phyloP scores from a whole-genome alignment of 768 basidiomycete genomes.

The Xerocomus potaroensis region DNA sequence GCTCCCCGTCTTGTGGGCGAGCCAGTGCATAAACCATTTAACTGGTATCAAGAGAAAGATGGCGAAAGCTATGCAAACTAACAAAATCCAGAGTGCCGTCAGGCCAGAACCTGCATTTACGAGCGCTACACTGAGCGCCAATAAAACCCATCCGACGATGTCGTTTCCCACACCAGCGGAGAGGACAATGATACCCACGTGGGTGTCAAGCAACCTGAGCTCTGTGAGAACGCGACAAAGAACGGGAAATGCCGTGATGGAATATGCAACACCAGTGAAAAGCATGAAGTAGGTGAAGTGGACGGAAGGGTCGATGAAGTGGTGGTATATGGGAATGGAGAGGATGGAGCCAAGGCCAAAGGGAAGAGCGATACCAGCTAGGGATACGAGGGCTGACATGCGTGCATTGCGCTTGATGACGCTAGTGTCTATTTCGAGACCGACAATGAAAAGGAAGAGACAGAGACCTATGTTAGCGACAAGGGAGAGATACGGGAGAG shows the following conservation, averaged over 20 bases:
- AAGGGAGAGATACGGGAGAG: slow-evolving; percentile 75
- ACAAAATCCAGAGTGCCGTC: slow-evolving; percentile 80
- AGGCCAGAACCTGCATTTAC: slow-evolving; percentile 84
- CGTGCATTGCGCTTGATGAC: slow-evolving; percentile 77
- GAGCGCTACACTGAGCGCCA: slow-evolving; percentile 88
- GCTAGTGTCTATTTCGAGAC: slow-evolving; percentile 80
- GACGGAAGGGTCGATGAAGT: slow-evolving; percentile 61
- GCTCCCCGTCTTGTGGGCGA: slow-evolving; percentile 76
- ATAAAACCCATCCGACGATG: slow-evolving; percentile 81
- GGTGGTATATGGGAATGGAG: slow-evolving; percentile 47
- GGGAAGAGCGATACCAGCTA: slow-evolving; percentile 83
- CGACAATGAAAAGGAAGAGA: slow-evolving; percentile 89
- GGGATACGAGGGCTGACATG: slow-evolving; percentile 62
- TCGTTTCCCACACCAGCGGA: slow-evolving; percentile 91
- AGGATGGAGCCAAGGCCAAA: slow-evolving; percentile 81
- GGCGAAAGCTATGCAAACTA: slow-evolving; percentile 77
- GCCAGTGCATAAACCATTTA: slow-evolving; percentile 57
- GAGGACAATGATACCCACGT: slow-evolving; percentile 88
- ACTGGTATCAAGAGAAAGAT: slow-evolving; percentile 70
- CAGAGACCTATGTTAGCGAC: slow-evolving; percentile 86
- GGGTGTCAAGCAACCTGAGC: slow-evolving; percentile 85
- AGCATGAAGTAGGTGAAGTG: slow-evolving; percentile 91
- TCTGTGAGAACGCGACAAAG: slow-evolving; percentile 87
- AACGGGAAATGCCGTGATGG: slow-evolving; percentile 84
- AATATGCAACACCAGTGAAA: slow-evolving; percentile 89